Conservation (phyloP, 305 asterid genomes). For the Petunia hybrid region DNA sequence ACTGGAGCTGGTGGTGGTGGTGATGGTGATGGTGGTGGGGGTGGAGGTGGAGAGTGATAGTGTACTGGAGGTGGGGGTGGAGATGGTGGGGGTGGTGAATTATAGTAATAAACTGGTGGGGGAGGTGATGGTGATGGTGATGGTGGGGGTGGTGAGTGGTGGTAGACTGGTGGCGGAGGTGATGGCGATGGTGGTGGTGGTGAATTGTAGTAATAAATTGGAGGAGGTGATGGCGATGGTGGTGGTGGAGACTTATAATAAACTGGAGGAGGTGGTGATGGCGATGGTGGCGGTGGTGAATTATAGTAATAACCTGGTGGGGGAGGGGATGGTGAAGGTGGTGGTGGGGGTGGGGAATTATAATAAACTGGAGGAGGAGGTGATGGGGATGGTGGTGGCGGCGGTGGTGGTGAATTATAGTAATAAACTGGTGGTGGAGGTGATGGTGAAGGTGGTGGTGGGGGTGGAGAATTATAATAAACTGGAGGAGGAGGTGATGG, state of each 20-base stretch:
- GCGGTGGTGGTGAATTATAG: conserved; percentile 45
- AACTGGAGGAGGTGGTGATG: conserved; percentile 39
- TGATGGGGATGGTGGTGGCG: conserved; percentile 46
- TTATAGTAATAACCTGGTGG: conserved; percentile 35
- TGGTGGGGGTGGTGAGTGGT: conserved; percentile 40
- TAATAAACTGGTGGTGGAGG: background rate
- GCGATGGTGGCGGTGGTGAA: conserved; percentile 65
- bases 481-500: conserved; percentile 45
- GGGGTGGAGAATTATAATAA: conserved; percentile 35
- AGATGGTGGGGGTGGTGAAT: conserved; percentile 36
- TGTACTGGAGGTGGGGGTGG: conserved; percentile 33
- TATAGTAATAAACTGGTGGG: conserved; percentile 2
- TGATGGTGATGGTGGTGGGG: conserved; percentile 23
- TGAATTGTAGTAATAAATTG: conserved; percentile 41
- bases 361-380: conserved; percentile 36
- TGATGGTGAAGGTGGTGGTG: conserved; percentile 46
- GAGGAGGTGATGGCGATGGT: conserved; percentile 33
- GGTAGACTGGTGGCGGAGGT: conserved; percentile 33
- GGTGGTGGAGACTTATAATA: conserved; percentile 35
- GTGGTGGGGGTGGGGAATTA: conserved; percentile 41
- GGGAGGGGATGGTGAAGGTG: conserved; percentile 36
- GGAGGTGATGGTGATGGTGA: conserved; percentile 33
- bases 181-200: conserved; percentile 64
- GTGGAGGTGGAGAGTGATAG: conserved; percentile 41
- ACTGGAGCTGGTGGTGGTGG: conserved; percentile 74